Conservation (phyloP, 371 early-diverging fungal species). For the Actinomucor elegans region DNA sequence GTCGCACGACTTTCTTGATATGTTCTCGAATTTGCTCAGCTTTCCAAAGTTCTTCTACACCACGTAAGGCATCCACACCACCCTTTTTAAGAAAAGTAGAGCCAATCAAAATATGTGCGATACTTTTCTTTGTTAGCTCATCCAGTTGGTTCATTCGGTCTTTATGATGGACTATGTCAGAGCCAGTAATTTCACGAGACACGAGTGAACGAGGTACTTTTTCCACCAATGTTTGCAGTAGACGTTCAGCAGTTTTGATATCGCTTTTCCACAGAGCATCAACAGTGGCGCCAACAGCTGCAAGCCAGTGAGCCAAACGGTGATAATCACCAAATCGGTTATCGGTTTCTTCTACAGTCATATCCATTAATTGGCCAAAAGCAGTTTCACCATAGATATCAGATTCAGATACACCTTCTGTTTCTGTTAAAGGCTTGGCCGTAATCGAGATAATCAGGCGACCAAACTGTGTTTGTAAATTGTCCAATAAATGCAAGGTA, state of each 20-base stretch:
- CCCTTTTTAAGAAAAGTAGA: conserved; percentile 20
- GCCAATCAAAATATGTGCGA: conserved; percentile 23
- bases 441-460: conserved; percentile 38
- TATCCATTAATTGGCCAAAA: conserved; percentile 30
- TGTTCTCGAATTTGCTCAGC: conserved; percentile 20
- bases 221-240: conserved; percentile 10
- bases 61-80: conserved; percentile 8
- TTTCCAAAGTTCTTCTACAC: conserved; percentile 27
- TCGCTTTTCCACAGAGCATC: conserved; percentile 42
- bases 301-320: conserved; percentile 34
- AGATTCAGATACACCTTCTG: conserved; percentile 10
- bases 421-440: conserved; percentile 13
- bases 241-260: conserved; percentile 17
- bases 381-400: conserved; percentile 24
- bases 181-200: conserved; percentile 12
- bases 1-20: conserved; percentile 11
- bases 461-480: conserved; percentile 37
- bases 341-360: conserved; percentile 12
- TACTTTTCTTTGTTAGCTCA: conserved; percentile 20
- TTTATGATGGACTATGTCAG: conserved; percentile 15
- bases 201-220: conserved; percentile 24
- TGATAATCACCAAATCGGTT: conserved; percentile 19
- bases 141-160: conserved; percentile 24
- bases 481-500: conserved; percentile 34
- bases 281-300: conserved; percentile 36